Evolutionary conservation across 257 asterid genomes (phyloP), one percentile per base, ranked within the genome.

Genomic region (Solanum medicagineum): DNA sequence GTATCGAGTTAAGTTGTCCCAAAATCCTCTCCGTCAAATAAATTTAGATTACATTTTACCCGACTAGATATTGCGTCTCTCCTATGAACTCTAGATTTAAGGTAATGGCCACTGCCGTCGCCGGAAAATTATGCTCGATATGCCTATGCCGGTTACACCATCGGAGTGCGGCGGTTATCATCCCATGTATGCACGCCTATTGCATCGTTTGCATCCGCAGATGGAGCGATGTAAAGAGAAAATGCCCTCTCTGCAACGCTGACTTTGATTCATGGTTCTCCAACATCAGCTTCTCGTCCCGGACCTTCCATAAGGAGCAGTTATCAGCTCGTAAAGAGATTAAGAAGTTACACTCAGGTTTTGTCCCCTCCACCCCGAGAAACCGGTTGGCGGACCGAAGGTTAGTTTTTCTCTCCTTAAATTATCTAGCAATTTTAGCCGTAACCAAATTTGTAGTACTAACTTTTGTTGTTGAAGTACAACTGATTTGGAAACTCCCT

Each of bases 181-280:
- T 85, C 54, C 88, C 89, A 81, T 92, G 95, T 82, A 65, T 69
- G 87, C 95, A 92, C 90, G 89, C 91, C 60, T 92, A 91, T 73
- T 91, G 95, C 65, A 42, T 86, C 68, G 85, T 45, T 3, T 92
- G 94, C 87, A 92, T 92, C 89, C 88, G 90, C 86, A 84, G 83
- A 85, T 92, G 95, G 95, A 91, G 95, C 89, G 60, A 82, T 62
- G 29, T 90, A 84, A 92, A 91, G 89, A 89, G 89, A 80, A 90
- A 84, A 12, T 92, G 95, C 82, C 95, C 94, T 68, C 90, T 91
- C 66, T 92, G 95, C 87, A 90, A 87, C 84, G 83, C 87, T 22
- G 84, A 82, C 12, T 89, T 91, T 77, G 83, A 85, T 70, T 90
- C 92, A 5, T 91, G 91, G 89, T 88, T 87, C 81, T 56, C 44